Evolutionary conservation across 306 rosid genomes (phyloP), one percentile per base, ranked within the genome.

Genomic region (Geum urbanum): DNA sequence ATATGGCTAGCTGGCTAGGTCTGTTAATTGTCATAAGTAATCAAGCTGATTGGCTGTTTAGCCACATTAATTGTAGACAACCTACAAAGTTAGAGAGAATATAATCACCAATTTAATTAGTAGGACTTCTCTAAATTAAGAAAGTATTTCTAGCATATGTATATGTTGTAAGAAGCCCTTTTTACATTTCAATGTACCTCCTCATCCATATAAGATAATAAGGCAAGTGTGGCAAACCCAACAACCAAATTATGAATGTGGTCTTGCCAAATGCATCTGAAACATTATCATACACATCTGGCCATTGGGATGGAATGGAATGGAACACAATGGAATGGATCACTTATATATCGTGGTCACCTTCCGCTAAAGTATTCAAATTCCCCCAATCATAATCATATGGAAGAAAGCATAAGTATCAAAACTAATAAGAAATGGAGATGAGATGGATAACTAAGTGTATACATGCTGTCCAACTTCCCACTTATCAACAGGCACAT

Each of bases 201-300:
- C 9, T 4, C 45, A 32, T 35, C 64, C 43, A 35, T 59, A 6
- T 1, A 32, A 35, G 37, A 32, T 32, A 2, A 32, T 32, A 32
- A 32, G 37, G 3, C 37, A 32, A 32, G 37, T 32, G 37, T 32
- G 45, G 45, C 64, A 13, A 59, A 14, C 43, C 8, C 44, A 13
- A 60, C 16, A n/a, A 39, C 58, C 69, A 71, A 50, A 75, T 68
- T 0, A 59, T 40, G 71, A 22, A 41, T 5, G 65, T 50, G 53
- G 69, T 48, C 35, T 50, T 37, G 68, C 64, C 66, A 47, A 75
- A 69, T 45, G 45, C 45, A 6, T 4, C 37, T 32, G 44, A 58
- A 58, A 32, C 44, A 32, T 35, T 59, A 35, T 35, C 15, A 59
- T 35, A 32, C 44, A 59, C 64, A 59, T 59, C 44, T 59, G 64